Evolutionary conservation across 2,329 filamentous ascomycete genomes (phyloP).

Genomic region (Beauveria sp.): DNA sequence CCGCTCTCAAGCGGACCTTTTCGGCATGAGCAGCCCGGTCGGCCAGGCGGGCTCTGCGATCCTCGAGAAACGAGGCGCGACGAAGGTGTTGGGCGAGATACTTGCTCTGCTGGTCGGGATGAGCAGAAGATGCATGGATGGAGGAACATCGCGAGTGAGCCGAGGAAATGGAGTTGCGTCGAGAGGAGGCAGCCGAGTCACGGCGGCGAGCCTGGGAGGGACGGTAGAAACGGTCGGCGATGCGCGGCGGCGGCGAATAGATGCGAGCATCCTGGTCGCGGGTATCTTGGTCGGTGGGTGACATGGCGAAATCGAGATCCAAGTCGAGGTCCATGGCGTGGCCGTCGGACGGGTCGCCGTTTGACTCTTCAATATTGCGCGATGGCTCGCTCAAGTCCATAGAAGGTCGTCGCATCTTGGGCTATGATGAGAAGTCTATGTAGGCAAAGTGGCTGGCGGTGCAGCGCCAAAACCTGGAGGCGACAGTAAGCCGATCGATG

Average conservation of each 20-base stretch:
- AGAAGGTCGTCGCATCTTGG: constrained; percentile 36
- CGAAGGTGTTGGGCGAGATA: constrained; percentile 72
- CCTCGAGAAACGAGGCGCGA: constrained; percentile 72
- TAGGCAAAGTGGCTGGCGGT: neutral
- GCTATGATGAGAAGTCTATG: neutral
- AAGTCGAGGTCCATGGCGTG: constrained; percentile 15
- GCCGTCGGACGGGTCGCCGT: constrained; percentile 23
- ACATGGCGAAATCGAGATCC: constrained; percentile 30
- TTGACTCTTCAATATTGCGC: constrained; percentile 31
- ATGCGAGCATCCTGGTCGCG: constrained; percentile 28
- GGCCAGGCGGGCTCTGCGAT: constrained; percentile 69
- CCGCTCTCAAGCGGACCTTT: constrained; percentile 70
- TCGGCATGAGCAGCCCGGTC: constrained; percentile 77
- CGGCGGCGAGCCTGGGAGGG: constrained; percentile 59
- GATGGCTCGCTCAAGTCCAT: constrained; percentile 34
- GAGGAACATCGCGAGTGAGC: constrained; percentile 62
- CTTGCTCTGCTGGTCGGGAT: constrained; percentile 60
- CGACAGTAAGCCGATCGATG: neutral
- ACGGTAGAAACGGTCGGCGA: constrained; percentile 72
- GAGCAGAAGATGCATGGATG: constrained; percentile 45
- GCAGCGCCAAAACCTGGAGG: neutral
- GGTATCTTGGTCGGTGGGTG: constrained; percentile 29
- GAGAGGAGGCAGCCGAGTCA: constrained; percentile 69
- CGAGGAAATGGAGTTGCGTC: constrained; percentile 73
- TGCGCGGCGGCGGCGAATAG: constrained; percentile 63